Conservation (phyloP, 192 early-diverging fungal species). For the Coemansia sp. region DNA sequence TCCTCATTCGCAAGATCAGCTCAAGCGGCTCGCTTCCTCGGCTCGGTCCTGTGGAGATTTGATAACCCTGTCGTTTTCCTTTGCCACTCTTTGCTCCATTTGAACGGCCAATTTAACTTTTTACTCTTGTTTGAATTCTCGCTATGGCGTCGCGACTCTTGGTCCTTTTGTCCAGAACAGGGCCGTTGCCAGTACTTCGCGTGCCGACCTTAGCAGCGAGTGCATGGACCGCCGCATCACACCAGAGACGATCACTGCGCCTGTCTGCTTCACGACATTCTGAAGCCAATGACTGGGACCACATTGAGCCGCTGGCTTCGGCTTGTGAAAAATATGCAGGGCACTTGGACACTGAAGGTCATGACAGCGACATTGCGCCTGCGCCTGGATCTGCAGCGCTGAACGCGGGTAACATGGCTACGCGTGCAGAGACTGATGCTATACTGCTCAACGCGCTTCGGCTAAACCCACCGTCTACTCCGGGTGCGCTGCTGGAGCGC, state of each 20-base stretch:
- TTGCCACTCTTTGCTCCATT: no score
- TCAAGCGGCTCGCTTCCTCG: not conserved
- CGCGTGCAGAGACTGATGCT: slow-evolving; percentile 1
- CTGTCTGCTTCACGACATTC: not conserved
- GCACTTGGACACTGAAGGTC: not conserved
- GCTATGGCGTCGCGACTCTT: slow-evolving; percentile 7
- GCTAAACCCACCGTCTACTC: slow-evolving; percentile 16
- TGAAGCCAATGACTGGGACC: not conserved
- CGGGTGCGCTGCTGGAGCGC: slow-evolving; percentile 25
- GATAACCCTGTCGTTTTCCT: no score
- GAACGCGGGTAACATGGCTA: not conserved
- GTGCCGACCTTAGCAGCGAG: not conserved
- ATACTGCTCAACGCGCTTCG: slow-evolving; percentile 21
- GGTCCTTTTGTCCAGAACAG: slow-evolving; percentile 7
- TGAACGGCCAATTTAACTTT: not conserved
- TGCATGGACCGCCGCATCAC: not conserved
- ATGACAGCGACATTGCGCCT: not conserved
- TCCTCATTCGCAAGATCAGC: not conserved
- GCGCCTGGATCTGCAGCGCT: not conserved
- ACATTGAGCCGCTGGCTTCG: slow-evolving; percentile 1
- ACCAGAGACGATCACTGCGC: not conserved
- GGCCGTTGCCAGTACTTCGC: not conserved
- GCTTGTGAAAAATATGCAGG: not conserved
- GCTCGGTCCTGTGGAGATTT: not conserved
- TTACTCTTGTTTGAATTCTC: not conserved